These are phyloP conservation scores for Teratosphaeria pseudoeucalypti DNA, from an alignment of 2,329 filamentous ascomycete species.

Conservation along the genomic window DNA sequence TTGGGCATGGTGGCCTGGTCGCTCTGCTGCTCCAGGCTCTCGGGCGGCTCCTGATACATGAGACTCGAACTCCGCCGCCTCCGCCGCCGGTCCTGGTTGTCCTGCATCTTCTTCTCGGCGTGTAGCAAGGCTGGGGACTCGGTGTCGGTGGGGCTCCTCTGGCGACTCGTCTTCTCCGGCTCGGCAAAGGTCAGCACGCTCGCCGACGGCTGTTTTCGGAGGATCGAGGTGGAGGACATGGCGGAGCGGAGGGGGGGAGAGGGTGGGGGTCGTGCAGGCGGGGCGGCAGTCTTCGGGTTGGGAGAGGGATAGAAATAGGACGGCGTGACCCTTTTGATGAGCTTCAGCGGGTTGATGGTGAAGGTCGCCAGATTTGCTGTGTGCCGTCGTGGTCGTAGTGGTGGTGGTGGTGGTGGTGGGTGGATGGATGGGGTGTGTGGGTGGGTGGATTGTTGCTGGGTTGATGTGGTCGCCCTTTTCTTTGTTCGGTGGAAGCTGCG, in stretches of 20 bases:
- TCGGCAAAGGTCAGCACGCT: conserved; percentile 68
- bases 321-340: conserved; percentile 13
- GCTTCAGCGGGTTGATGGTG: conserved; percentile 11
- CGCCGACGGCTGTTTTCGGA: conserved; percentile 62
- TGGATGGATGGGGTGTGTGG: not conserved
- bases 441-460: not conserved
- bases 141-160: conserved; percentile 1
- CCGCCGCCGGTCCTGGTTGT: conserved; percentile 41
- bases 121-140: conserved; percentile 20
- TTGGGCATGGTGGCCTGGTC: conserved; percentile 93
- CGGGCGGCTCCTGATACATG: conserved; percentile 92
- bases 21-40: conserved; percentile 94
- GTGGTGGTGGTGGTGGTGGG: not conserved
- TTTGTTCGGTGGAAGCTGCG: not conserved
- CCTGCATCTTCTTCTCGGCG: conserved; percentile 39
- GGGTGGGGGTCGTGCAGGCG: not conserved
- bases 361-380: conserved; percentile 4
- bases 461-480: no score
- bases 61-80: conserved; percentile 95
- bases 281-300: not conserved
- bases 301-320: conserved; percentile 18
- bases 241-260: conserved; percentile 55
- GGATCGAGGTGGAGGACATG: conserved; percentile 78
- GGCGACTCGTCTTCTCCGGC: conserved; percentile 48
- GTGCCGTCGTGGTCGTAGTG: not conserved